Evolutionary conservation across 1,284 basidiomycete species (phyloP).

Genomic region (Ustilago xerochloae): DNA sequence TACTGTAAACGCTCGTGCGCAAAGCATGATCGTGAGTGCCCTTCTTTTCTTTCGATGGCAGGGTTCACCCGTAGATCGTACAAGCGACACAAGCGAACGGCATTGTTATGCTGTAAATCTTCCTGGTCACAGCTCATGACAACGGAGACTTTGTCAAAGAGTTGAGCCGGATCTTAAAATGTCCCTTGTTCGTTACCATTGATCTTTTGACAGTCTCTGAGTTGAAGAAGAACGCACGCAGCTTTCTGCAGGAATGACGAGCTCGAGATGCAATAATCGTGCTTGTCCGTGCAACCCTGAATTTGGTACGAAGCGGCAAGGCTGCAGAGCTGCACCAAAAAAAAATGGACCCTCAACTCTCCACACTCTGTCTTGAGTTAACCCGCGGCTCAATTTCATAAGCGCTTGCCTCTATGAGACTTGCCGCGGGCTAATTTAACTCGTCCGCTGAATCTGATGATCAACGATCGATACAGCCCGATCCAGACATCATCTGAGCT

Average conservation of each 20-base stretch:
- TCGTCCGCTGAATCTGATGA: too few species aligned
- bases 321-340: too few species aligned
- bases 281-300: not conserved
- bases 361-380: not conserved
- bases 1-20: not conserved
- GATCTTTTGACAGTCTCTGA: not conserved
- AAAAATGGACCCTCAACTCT: slow-evolving; percentile 1
- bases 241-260: slow-evolving; percentile 31
- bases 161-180: not conserved
- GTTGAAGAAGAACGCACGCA: slow-evolving; percentile 1
- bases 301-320: too few species aligned
- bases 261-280: slow-evolving; percentile 3
- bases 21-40: slow-evolving; percentile 4
- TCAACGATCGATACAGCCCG: too few species aligned
- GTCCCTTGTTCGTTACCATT: not conserved
- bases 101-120: not conserved
- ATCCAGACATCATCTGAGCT: too few species aligned
- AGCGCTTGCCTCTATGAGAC: not conserved
- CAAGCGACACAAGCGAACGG: not conserved
- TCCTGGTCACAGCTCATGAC: not conserved
- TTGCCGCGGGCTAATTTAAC: not conserved
- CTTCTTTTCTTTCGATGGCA: not conserved
- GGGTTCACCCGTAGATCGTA: slow-evolving; percentile 39
- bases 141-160: not conserved
- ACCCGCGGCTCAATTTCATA: not conserved